phyloP scores from a whole-genome alignment of 495 filamentous ascomycete genomes.

The Elasticomyces elasticus region DNA sequence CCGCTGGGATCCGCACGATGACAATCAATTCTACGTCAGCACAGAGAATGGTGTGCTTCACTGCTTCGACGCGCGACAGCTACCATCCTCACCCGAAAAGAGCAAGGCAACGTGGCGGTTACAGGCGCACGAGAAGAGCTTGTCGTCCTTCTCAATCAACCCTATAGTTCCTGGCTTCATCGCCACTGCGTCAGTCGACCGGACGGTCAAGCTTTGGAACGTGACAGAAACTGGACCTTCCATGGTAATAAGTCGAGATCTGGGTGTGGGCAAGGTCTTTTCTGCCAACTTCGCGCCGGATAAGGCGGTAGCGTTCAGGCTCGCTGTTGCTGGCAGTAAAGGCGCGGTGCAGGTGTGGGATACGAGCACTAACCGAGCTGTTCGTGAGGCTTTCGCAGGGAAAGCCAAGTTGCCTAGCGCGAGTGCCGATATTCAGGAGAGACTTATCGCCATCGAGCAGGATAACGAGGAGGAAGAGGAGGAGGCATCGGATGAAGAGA shows the following conservation, averaged over 20 bases:
- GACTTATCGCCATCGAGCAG: too few species aligned
- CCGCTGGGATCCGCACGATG: slow-evolving; percentile 84
- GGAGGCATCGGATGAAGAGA: too few species aligned
- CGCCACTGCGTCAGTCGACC: slow-evolving; percentile 84
- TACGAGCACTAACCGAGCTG: slow-evolving; percentile 82
- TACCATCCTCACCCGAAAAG: slow-evolving; percentile 55
- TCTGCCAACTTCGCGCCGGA: slow-evolving; percentile 84
- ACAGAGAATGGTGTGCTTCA: slow-evolving; percentile 87
- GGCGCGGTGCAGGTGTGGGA: slow-evolving; percentile 93
- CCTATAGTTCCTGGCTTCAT: slow-evolving; percentile 80
- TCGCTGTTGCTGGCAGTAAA: slow-evolving; percentile 92
- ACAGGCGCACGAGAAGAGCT: slow-evolving; percentile 85
- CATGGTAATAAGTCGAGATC: slow-evolving; percentile 82
- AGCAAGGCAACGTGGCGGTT: slow-evolving; percentile 85
- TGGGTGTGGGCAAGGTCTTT: slow-evolving; percentile 92
- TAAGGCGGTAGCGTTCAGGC: slow-evolving; percentile 73
- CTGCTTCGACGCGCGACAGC: slow-evolving; percentile 67
- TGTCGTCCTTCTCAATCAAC: slow-evolving; percentile 95
- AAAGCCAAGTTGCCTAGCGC: too few species aligned
- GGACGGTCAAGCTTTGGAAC: slow-evolving; percentile 95
- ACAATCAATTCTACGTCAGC: slow-evolving; percentile 75
- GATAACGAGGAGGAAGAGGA: too few species aligned
- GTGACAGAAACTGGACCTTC: slow-evolving; percentile 51
- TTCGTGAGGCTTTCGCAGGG: slow-evolving; percentile 75
- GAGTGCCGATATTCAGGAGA: too few species aligned